A percentile compares a stretch with the other conserved stretches of the same genome.
These are phyloP conservation scores for Erythrobasidium hasegawianum DNA, from an alignment of 1,284 basidiomycete genomes.

Conservation along the genomic window DNA sequence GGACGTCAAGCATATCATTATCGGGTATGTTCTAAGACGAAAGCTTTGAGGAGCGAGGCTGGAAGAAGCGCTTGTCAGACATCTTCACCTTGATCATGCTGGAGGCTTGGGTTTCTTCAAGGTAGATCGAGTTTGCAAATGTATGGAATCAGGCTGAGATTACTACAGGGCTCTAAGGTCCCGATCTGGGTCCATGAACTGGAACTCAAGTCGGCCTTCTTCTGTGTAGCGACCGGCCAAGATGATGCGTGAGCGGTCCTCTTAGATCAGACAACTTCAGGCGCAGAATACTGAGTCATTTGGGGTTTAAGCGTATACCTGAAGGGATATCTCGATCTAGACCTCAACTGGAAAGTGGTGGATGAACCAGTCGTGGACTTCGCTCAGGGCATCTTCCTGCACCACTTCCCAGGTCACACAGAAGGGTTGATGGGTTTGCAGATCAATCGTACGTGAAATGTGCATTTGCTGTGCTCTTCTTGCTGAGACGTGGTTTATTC, in stretches of 20 bases:
- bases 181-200: constrained; percentile 47
- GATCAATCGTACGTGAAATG: background rate
- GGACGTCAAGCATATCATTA: constrained; percentile 33
- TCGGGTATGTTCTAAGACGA: constrained; percentile 36
- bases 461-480: too few species aligned
- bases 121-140: constrained; percentile 22
- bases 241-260: constrained; percentile 4
- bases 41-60: constrained; percentile 3
- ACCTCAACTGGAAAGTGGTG: constrained; percentile 31
- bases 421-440: constrained; percentile 46
- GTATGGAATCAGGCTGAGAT: constrained; percentile 37
- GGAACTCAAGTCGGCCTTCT: constrained; percentile 46
- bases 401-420: constrained; percentile 47
- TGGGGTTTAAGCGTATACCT: constrained; percentile 10
- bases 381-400: constrained; percentile 44
- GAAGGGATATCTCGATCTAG: constrained; percentile 11
- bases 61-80: background rate
- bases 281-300: too few species aligned
- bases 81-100: constrained; percentile 44
- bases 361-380: constrained; percentile 41
- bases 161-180: constrained; percentile 4
- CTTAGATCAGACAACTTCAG: too few species aligned
- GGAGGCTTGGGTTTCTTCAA: constrained; percentile 40
- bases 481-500: too few species aligned
- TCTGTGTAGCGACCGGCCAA: constrained; percentile 40